phyloP scores from a whole-genome alignment of 139 green algal species.

The Chlorella vulgaris region DNA sequence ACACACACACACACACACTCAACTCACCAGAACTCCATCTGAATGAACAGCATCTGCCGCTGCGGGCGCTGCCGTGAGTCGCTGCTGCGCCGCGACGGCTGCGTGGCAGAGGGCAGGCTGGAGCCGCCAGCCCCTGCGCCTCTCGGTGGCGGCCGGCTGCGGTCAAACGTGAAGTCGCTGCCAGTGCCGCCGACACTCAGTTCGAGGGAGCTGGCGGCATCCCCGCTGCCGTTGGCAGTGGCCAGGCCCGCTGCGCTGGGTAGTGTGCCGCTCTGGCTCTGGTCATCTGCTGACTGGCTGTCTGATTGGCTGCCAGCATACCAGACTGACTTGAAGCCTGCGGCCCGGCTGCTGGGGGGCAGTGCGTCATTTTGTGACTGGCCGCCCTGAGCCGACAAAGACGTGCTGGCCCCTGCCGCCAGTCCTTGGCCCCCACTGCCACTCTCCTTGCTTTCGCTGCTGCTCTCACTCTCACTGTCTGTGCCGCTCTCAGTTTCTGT shows the following conservation, averaged over 20 bases:
- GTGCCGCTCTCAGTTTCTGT: background rate
- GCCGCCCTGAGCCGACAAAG: too few relatives aligned
- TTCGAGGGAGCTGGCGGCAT: background rate
- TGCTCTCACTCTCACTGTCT: too few relatives aligned
- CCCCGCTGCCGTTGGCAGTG: background rate
- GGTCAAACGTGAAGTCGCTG: conserved; percentile 30
- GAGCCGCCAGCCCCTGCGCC: background rate
- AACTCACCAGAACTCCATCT: conserved; percentile 92
- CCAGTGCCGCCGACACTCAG: background rate
- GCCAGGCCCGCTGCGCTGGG: background rate
- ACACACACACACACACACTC: background rate
- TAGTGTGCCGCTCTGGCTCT: conserved; percentile 11
- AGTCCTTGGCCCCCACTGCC: conserved; percentile 16
- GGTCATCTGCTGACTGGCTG: too few relatives aligned
- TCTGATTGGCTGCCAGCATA: background rate
- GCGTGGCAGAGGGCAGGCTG: background rate
- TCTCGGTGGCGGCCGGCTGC: background rate
- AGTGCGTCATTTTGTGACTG: too few relatives aligned
- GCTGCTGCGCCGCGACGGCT: background rate
- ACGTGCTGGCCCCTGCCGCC: too few relatives aligned
- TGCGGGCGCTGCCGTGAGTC: background rate
- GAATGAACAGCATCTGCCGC: conserved; percentile 85
- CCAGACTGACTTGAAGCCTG: too few relatives aligned
- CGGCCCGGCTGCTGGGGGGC: too few relatives aligned
- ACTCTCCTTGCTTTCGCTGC: too few relatives aligned